phyloP scores from a whole-genome alignment of 2,329 filamentous ascomycete species.

The Ophiostoma tasmaniense region DNA sequence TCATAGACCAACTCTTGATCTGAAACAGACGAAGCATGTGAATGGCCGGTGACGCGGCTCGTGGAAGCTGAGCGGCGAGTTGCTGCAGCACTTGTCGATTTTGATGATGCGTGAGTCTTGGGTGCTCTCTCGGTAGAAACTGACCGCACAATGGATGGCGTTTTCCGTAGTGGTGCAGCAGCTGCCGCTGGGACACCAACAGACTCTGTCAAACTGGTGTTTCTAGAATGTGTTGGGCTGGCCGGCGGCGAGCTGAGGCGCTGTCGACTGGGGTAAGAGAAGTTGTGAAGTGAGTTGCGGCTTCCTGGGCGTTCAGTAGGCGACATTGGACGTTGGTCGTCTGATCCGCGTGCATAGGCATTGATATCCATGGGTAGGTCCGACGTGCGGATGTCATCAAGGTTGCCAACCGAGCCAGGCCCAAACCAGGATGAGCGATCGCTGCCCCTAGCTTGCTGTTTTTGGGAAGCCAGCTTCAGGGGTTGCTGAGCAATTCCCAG shows the following conservation, averaged over 20 bases:
- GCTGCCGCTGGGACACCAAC: background rate
- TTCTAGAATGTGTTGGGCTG: conserved; percentile 10
- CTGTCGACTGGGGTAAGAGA: conserved; percentile 45
- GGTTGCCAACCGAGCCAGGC: conserved; percentile 35
- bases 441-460: conserved; percentile 26
- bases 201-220: background rate
- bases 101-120: background rate
- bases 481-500: conserved; percentile 25
- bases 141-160: background rate
- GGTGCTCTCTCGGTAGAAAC: conserved; percentile 14
- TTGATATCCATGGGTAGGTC: conserved; percentile 32
- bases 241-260: conserved; percentile 34
- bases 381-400: conserved; percentile 37
- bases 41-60: conserved; percentile 21
- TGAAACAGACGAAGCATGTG: conserved; percentile 22
- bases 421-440: conserved; percentile 43
- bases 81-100: background rate
- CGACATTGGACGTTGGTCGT: conserved; percentile 20
- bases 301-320: conserved; percentile 33
- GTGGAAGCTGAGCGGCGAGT: conserved; percentile 21
- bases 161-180: conserved; percentile 8
- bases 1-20: conserved; percentile 50
- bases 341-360: conserved; percentile 5
- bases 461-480: conserved; percentile 48
- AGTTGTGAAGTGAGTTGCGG: conserved; percentile 46